phyloP scores from a whole-genome alignment of 768 basidiomycete genomes.

The Boletus sensibilis region DNA sequence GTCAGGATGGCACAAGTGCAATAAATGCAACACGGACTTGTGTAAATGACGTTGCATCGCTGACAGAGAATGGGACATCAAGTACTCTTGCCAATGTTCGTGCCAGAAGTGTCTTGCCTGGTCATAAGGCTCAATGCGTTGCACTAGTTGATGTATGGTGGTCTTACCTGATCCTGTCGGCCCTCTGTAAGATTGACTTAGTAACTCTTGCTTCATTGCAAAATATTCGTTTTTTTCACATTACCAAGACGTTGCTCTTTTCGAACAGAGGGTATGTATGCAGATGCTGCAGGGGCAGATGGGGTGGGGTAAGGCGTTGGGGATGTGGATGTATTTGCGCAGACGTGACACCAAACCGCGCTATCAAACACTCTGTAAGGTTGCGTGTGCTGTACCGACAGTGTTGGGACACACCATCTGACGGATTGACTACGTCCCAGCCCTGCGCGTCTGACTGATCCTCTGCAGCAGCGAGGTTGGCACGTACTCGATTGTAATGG shows the following conservation, averaged over 20 bases:
- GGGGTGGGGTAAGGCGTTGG: slow-evolving; percentile 35
- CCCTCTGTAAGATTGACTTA: slow-evolving; percentile 46
- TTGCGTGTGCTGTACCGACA: background rate
- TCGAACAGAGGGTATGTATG: slow-evolving; percentile 66
- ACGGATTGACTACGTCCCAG: slow-evolving; percentile 27
- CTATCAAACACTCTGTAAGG: slow-evolving; percentile 22
- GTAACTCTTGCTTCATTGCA: slow-evolving; percentile 3
- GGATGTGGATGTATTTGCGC: slow-evolving; percentile 66
- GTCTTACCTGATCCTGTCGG: slow-evolving; percentile 80
- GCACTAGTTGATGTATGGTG: slow-evolving; percentile 12
- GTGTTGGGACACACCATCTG: slow-evolving; percentile 30
- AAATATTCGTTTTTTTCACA: slow-evolving; percentile 50
- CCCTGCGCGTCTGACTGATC: slow-evolving; percentile 31
- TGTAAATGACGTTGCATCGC: slow-evolving; percentile 93
- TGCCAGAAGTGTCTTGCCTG: slow-evolving; percentile 89
- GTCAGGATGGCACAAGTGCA: slow-evolving; percentile 3
- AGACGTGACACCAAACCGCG: slow-evolving; percentile 44
- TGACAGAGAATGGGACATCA: slow-evolving; percentile 92
- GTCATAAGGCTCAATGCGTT: slow-evolving; percentile 1
- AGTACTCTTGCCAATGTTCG: slow-evolving; percentile 87
- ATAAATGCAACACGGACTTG: slow-evolving; percentile 49
- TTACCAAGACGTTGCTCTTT: slow-evolving; percentile 93
- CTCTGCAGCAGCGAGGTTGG: slow-evolving; percentile 56
- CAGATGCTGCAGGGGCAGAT: slow-evolving; percentile 40
- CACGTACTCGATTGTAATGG: slow-evolving; percentile 86